A percentile compares a stretch with the other conserved stretches of the same genome.
These are phyloP conservation scores for Francoa sonchifolia DNA, from an alignment of 441 rosid species.

Conservation along the genomic window DNA sequence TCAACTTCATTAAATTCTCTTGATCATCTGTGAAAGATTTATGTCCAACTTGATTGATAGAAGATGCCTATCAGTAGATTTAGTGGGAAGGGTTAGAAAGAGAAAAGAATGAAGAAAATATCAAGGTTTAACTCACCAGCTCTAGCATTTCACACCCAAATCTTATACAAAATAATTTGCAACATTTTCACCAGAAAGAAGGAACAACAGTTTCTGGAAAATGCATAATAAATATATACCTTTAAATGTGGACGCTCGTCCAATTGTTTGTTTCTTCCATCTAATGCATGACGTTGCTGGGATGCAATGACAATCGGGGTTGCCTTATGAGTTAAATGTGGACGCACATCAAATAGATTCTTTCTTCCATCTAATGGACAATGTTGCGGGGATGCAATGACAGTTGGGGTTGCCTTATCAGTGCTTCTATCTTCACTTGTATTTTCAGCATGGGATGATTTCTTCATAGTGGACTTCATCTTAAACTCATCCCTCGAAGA, in stretches of 20 bases:
- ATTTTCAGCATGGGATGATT: constrained; percentile 13
- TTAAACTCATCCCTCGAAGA: no score
- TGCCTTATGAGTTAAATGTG: constrained; percentile 3
- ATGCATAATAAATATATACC: constrained; percentile 16
- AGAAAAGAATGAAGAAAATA: no score
- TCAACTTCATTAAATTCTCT: constrained; percentile 1
- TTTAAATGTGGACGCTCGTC: constrained; percentile 14
- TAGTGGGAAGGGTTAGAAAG: no score
- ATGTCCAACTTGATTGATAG: background rate
- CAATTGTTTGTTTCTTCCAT: constrained; percentile 14
- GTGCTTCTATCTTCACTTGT: constrained; percentile 17
- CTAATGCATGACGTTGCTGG: constrained; percentile 14
- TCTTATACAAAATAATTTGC: background rate
- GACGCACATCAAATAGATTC: constrained; percentile 16
- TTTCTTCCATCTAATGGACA: background rate
- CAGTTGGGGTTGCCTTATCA: constrained; percentile 8
- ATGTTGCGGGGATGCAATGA: no score
- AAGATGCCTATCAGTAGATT: constrained; percentile 9
- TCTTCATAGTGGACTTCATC: constrained; percentile 27
- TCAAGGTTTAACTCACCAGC: background rate
- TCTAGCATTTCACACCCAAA: background rate
- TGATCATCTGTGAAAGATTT: background rate
- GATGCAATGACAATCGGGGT: constrained; percentile 8
- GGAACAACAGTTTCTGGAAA: background rate
- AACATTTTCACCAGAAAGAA: background rate